A percentile compares a stretch with the other conserved stretches of the same genome.
phyloP scores from a whole-genome alignment of 1,284 basidiomycete genomes.

The Leccinum fuscescens region DNA sequence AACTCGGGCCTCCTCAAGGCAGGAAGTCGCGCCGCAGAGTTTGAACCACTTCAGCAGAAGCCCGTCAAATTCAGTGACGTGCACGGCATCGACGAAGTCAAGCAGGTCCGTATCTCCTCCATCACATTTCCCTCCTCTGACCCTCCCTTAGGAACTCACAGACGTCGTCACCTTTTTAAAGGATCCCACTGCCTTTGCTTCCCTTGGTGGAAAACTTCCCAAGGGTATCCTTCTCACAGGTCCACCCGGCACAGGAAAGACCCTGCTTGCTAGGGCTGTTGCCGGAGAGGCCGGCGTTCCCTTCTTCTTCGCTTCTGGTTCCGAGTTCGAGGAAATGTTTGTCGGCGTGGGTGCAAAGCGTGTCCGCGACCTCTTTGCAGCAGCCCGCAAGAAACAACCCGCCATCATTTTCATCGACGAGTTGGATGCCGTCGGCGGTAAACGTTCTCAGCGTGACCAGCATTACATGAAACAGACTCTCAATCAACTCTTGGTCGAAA shows the following conservation, averaged over 20 bases:
- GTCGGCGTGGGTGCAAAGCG: conserved; percentile 96
- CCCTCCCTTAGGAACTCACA: conserved; percentile 68
- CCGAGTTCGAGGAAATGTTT: conserved; percentile 98
- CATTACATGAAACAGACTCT: conserved; percentile 90
- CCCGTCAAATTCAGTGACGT: conserved; percentile 89
- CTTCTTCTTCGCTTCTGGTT: conserved; percentile 87
- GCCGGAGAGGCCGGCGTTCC: conserved; percentile 97
- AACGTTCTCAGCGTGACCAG: conserved; percentile 85
- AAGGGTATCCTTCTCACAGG: conserved; percentile 91
- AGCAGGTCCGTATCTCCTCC: conserved; percentile 51
- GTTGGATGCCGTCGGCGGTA: conserved; percentile 90
- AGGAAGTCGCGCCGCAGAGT: conserved; percentile 73
- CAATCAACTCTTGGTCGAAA: conserved; percentile 91
- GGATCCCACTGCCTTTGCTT: conserved; percentile 85
- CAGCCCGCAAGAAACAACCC: conserved; percentile 93
- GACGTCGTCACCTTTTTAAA: conserved; percentile 93
- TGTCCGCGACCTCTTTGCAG: conserved; percentile 92
- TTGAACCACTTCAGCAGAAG: conserved; percentile 75
- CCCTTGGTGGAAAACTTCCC: conserved; percentile 87
- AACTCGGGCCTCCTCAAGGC: conserved; percentile 90
- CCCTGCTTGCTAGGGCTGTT: conserved; percentile 91
- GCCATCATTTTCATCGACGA: conserved; percentile 96
- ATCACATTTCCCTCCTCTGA: background rate
- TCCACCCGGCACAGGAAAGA: conserved; percentile 93
- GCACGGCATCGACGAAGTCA: conserved; percentile 93